phyloP scores from a whole-genome alignment of 148 eudicot genomes.

The Nepenthes mirabilis region DNA sequence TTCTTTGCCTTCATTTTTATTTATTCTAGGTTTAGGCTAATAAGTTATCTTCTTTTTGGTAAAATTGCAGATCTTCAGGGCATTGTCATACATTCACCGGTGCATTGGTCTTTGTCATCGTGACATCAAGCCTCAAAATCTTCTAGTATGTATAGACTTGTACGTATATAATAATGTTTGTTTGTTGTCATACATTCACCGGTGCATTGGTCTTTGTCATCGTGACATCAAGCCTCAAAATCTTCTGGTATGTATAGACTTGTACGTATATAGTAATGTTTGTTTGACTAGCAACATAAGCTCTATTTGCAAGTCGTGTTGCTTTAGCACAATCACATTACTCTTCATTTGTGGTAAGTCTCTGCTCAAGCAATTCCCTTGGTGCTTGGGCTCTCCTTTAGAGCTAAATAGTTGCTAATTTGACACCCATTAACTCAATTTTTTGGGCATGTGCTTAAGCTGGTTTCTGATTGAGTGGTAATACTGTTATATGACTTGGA shows the following conservation, averaged over 20 bases:
- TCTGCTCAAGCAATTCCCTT: too few species aligned
- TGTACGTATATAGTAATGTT: background rate
- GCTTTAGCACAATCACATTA: too few species aligned
- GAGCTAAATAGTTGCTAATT: too few species aligned
- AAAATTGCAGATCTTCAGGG: slow-evolving; percentile 49
- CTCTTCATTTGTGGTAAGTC: too few species aligned
- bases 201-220: slow-evolving; percentile 56
- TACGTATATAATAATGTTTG: background rate
- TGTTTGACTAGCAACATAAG: background rate
- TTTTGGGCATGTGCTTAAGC: too few species aligned
- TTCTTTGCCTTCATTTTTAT: background rate
- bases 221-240: slow-evolving; percentile 80
- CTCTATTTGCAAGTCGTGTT: background rate
- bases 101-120: slow-evolving; percentile 63
- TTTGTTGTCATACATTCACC: slow-evolving; percentile 59
- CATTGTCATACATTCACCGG: slow-evolving; percentile 55
- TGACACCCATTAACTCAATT: too few species aligned
- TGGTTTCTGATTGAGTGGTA: too few species aligned
- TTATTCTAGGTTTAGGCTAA: background rate
- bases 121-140: slow-evolving; percentile 75
- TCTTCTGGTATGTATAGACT: slow-evolving; percentile 32
- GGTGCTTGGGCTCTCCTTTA: too few species aligned
- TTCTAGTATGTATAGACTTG: slow-evolving; percentile 27
- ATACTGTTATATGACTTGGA: too few species aligned
- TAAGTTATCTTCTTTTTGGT: background rate